These are phyloP conservation scores for Cyberlindnera veronae DNA, from an alignment of 805 yeast species.

Conservation along the genomic window DNA sequence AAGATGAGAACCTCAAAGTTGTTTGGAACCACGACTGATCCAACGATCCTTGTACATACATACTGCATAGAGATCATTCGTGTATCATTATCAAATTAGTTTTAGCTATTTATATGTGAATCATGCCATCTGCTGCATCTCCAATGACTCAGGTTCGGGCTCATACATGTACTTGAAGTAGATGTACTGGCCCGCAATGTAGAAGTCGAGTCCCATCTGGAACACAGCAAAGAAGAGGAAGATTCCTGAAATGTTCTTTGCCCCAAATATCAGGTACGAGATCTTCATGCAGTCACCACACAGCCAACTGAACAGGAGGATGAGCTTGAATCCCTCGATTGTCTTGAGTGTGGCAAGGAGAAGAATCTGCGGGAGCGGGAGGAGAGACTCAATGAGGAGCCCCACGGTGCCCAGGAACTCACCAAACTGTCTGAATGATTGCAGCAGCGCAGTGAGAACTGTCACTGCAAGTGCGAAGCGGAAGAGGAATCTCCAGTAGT, in stretches of 20 bases:
- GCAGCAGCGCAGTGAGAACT: slow-evolving; percentile 39
- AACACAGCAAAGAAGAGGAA: slow-evolving; percentile 71
- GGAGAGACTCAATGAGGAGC: slow-evolving; percentile 63
- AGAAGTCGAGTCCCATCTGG: slow-evolving; percentile 72
- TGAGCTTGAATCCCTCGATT: slow-evolving; percentile 73
- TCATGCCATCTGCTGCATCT: slow-evolving; percentile 12
- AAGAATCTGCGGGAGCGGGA: slow-evolving; percentile 79
- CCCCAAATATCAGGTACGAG: slow-evolving; percentile 70
- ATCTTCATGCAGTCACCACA: slow-evolving; percentile 85
- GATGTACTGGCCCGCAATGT: slow-evolving; percentile 69
- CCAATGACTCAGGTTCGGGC: slow-evolving; percentile 12
- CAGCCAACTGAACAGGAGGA: slow-evolving; percentile 78
- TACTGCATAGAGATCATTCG: not conserved
- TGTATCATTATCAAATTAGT: not conserved
- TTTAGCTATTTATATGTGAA: not conserved
- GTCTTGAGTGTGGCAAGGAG: slow-evolving; percentile 61
- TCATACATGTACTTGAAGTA: slow-evolving; percentile 48
- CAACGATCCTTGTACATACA: not conserved
- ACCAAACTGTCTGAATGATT: slow-evolving; percentile 37
- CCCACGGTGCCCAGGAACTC: slow-evolving; percentile 57
- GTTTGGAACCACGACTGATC: slow-evolving; percentile 26
- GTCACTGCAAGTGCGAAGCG: slow-evolving; percentile 16
- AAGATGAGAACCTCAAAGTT: not conserved
- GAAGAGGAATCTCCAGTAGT: slow-evolving; percentile 61
- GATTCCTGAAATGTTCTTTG: slow-evolving; percentile 59